Evolutionary conservation across 441 rosid genomes (phyloP), one percentile per base, ranked within the genome.

Genomic region (Eruca vesicaria): DNA sequence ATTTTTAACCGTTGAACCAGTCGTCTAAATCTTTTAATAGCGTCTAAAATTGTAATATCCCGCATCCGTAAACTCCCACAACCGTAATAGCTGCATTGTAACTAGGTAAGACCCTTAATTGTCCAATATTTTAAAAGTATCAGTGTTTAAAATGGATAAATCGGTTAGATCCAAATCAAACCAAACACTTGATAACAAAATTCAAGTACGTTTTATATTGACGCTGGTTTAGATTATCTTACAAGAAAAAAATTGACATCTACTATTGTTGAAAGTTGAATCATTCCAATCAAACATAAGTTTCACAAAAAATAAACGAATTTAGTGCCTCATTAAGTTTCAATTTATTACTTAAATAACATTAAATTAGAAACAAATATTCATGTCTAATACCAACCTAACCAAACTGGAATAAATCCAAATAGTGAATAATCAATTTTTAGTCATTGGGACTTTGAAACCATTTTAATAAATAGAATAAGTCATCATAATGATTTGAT

Each of bases 321-420:
- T 38, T 36, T 10, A 36, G 14, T 38, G 5, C 3, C 5, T 38
- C 45, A 38, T 12, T 38, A 36, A 36, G 43, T 2, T 36, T 35
- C 9, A 9, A 38, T 66, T 73, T 73, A 43, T 35, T 41, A 18
- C 20, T 31, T 66, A 55, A 38, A 23, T 43, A 43, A 58, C 76
- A 36, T 55, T 31, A 15, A 7, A 9, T 9, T 6, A 9, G 35
- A 55, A 26, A 29, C 4, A 9, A 15, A 12, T 11, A 16, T 26
- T 6, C 19, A 67, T 67, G 73, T 50, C 57, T 36, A 33, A 67
- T 63, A 68, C 41, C 63, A 61, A 68, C 73, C 73, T 35, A 61
- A 61, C 69, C 18, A 60, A 12, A 33, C 58, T 35, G 58, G 64
- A 75, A 68, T 75, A 62, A 28, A 62, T 68, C 64, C 74, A 68